A percentile compares a stretch with the other conserved stretches of the same genome.
Conservation (phyloP, 805 yeast genomes). For the Ogataea neopini region DNA sequence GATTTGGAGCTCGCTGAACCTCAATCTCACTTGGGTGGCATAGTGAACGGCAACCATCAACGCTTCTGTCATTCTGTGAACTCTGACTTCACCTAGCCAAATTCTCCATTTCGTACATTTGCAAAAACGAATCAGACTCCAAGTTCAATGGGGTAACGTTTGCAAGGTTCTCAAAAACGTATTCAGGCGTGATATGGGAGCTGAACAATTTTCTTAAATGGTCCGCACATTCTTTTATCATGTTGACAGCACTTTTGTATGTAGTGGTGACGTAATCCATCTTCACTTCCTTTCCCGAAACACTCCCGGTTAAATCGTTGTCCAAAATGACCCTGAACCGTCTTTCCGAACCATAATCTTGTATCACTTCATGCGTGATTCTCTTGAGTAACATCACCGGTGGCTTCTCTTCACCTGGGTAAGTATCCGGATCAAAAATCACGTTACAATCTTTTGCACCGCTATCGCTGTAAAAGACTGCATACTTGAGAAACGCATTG, state of each 20-base stretch:
- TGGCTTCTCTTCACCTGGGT: no score
- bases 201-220: no score
- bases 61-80: background rate
- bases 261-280: background rate
- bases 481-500: background rate
- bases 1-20: conserved; percentile 5
- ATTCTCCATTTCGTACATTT: no score
- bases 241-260: background rate
- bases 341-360: background rate
- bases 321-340: background rate
- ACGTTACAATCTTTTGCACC: background rate
- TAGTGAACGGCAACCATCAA: conserved; percentile 1
- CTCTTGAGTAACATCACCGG: background rate
- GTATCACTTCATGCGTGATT: background rate
- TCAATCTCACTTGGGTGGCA: background rate
- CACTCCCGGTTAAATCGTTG: no score
- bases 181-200: no score
- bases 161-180: background rate
- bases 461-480: background rate
- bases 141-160: background rate
- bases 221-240: no score
- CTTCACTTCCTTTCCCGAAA: background rate
- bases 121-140: no score
- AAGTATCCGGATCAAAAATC: background rate
- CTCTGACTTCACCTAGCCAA: no score